These are phyloP conservation scores for Linnemannia elongata DNA, from an alignment of 192 early-diverging fungal genomes.

Conservation along the genomic window DNA sequence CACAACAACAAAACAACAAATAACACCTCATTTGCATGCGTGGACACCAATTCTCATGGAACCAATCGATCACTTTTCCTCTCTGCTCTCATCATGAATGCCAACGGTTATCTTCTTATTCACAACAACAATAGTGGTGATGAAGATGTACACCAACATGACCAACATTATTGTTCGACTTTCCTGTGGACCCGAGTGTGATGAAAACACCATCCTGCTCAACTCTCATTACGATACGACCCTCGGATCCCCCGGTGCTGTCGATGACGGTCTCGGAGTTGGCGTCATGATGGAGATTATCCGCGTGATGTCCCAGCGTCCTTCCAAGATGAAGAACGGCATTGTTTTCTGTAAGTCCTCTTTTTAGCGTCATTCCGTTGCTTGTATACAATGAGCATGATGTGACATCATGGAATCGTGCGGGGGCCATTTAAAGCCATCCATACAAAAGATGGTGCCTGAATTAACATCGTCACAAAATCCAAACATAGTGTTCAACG, in stretches of 20 bases:
- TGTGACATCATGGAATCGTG: not conserved
- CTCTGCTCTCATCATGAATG: not conserved
- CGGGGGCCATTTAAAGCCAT: not conserved
- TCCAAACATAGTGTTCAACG: constrained; percentile 73
- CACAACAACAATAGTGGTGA: constrained; percentile 57
- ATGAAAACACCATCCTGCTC: constrained; percentile 74
- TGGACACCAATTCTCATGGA: constrained; percentile 8
- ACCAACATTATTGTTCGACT: constrained; percentile 80
- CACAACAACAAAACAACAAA: not conserved
- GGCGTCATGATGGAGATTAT: constrained; percentile 81
- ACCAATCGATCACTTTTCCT: constrained; percentile 1
- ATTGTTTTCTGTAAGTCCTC: constrained; percentile 68
- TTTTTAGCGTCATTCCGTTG: too few relatives aligned
- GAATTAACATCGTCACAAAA: not conserved
- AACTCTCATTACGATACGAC: constrained; percentile 82
- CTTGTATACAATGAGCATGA: not conserved
- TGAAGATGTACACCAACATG: constrained; percentile 79
- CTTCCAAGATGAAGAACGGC: constrained; percentile 61
- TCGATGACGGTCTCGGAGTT: constrained; percentile 78
- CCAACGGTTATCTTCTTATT: not conserved
- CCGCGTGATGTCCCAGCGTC: constrained; percentile 62
- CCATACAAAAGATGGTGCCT: not conserved
- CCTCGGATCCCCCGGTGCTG: constrained; percentile 68
- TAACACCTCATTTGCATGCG: constrained; percentile 14
- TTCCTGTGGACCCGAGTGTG: constrained; percentile 76